Evolutionary conservation across 1,284 basidiomycete genomes (phyloP).

Genomic region (Coriolopsis trogii): DNA sequence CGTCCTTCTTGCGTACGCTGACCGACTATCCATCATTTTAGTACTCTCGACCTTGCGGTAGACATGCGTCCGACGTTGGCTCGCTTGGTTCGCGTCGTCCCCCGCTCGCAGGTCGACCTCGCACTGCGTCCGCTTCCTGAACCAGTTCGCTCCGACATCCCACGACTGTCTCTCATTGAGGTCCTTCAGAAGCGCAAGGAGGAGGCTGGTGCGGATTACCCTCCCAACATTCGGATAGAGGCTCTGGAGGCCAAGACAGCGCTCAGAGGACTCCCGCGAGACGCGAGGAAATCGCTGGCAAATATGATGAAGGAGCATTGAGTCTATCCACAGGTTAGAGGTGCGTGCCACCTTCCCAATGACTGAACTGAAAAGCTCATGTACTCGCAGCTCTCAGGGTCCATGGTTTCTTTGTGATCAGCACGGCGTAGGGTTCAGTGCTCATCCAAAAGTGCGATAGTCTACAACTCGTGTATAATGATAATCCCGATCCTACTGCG

Average conservation of each 20-base stretch:
- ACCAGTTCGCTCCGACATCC: slow-evolving; percentile 31
- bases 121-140: slow-evolving; percentile 30
- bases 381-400: neutral
- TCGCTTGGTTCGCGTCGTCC: slow-evolving; percentile 45
- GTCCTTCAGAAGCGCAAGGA: slow-evolving; percentile 43
- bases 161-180: slow-evolving; percentile 39
- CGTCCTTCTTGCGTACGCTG: neutral
- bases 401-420: neutral
- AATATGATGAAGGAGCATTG: slow-evolving; percentile 42
- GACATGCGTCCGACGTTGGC: slow-evolving; percentile 39
- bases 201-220: slow-evolving; percentile 41
- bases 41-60: no score
- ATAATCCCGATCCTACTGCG: slow-evolving; percentile 5
- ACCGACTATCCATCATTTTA: no score
- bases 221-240: slow-evolving; percentile 49
- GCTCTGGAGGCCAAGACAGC: slow-evolving; percentile 39
- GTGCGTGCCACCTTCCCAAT: neutral
- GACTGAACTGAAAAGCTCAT: no score
- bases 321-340: neutral
- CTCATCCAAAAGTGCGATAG: neutral
- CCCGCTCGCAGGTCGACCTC: slow-evolving; percentile 35
- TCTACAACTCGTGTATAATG: slow-evolving; percentile 2
- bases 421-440: neutral
- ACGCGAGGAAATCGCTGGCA: slow-evolving; percentile 39
- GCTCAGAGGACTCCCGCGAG: slow-evolving; percentile 39